These are phyloP conservation scores for Fusarium sp. DNA, from an alignment of 2,329 filamentous ascomycete species.

Conservation along the genomic window DNA sequence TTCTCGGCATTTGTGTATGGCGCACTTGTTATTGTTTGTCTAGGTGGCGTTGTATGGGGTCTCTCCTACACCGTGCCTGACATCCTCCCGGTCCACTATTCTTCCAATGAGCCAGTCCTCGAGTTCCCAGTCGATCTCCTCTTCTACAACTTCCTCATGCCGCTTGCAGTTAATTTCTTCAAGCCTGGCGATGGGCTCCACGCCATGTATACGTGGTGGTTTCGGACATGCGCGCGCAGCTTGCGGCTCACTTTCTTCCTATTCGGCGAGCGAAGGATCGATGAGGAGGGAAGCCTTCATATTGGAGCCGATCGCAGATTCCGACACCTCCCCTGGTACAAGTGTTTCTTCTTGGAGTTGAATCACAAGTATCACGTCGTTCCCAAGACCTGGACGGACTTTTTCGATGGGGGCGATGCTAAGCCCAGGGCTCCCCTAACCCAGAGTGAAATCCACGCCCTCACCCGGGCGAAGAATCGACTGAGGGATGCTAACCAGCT, in stretches of 20 bases:
- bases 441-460: constrained; percentile 50
- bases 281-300: constrained; percentile 82
- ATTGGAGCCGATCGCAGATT: constrained; percentile 54
- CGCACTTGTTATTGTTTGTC: constrained; percentile 88
- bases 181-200: constrained; percentile 88
- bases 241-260: constrained; percentile 92
- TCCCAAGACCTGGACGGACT: constrained; percentile 69
- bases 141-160: constrained; percentile 97
- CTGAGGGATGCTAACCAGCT: constrained; percentile 67
- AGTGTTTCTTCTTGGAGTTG: constrained; percentile 61
- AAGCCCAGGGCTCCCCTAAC: constrained; percentile 56
- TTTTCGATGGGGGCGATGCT: constrained; percentile 62
- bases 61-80: constrained; percentile 74
- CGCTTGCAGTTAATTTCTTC: constrained; percentile 84
- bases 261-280: constrained; percentile 83
- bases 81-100: constrained; percentile 92
- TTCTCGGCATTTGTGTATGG: constrained; percentile 98
- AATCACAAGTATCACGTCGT: constrained; percentile 57
- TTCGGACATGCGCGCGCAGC: constrained; percentile 83
- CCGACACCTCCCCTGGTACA: constrained; percentile 53
- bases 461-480: constrained; percentile 56
- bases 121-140: constrained; percentile 95
- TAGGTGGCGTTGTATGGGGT: constrained; percentile 97
- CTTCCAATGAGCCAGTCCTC: constrained; percentile 89
- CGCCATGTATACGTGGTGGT: constrained; percentile 95